These are phyloP conservation scores for Hypomontagnella monticulosa DNA, from an alignment of 495 filamentous ascomycete genomes.

Conservation along the genomic window DNA sequence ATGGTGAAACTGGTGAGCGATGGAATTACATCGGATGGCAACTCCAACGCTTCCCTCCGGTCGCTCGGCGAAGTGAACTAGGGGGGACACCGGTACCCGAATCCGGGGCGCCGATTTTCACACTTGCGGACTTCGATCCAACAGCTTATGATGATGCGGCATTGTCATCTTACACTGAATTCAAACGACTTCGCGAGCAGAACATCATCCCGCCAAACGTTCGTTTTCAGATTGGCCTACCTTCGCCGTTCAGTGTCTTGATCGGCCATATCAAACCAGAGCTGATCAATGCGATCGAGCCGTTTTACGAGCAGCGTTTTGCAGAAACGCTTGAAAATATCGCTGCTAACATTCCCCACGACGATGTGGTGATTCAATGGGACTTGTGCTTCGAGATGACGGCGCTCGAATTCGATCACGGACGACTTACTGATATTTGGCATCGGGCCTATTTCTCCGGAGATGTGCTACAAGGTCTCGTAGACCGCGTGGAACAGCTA, in stretches of 20 bases:
- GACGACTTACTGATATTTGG: constrained; percentile 18
- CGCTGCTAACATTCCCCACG: constrained; percentile 50
- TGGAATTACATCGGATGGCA: constrained; percentile 51
- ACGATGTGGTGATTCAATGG: constrained; percentile 57
- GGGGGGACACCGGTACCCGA: constrained; percentile 25
- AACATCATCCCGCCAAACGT: constrained; percentile 42
- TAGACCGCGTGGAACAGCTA: constrained; percentile 45
- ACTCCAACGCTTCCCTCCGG: constrained; percentile 39
- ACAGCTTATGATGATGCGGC: constrained; percentile 50
- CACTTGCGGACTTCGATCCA: constrained; percentile 43
- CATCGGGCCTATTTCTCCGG: constrained; percentile 41
- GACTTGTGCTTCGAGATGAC: constrained; percentile 52
- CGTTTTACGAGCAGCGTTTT: constrained; percentile 52
- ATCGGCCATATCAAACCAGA: constrained; percentile 41
- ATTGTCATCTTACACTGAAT: constrained; percentile 49
- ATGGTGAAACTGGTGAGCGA: constrained; percentile 55
- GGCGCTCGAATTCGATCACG: constrained; percentile 43
- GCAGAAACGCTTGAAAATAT: constrained; percentile 47
- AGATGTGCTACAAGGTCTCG: constrained; percentile 49
- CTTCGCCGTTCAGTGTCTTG: constrained; percentile 47
- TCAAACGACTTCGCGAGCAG: constrained; percentile 43
- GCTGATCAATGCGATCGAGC: constrained; percentile 46
- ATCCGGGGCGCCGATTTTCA: constrained; percentile 34
- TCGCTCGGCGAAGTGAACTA: constrained; percentile 20
- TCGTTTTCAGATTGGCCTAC: constrained; percentile 55